phyloP scores from a whole-genome alignment of 148 eudicot species.

The Chenopodium quinoa region DNA sequence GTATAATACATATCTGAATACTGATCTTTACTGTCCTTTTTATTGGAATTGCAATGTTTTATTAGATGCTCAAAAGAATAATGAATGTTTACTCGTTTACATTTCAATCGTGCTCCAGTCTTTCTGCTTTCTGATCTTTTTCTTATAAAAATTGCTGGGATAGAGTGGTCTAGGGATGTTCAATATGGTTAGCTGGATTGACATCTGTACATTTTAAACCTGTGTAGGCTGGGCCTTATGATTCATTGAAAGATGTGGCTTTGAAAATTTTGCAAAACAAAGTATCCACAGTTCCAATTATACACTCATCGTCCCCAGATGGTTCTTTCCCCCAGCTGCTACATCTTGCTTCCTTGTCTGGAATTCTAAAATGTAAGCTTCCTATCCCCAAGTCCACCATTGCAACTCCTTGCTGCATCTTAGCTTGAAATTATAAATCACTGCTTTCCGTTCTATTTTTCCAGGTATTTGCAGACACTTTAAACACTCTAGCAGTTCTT shows the following conservation, averaged over 20 bases:
- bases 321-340: constrained; percentile 77
- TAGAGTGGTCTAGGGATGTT: neutral
- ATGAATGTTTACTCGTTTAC: neutral
- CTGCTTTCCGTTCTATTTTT: constrained; percentile 28
- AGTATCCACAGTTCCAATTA: constrained; percentile 74
- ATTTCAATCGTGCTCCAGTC: neutral
- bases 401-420: neutral
- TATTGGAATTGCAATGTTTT: neutral
- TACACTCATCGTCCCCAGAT: constrained; percentile 63
- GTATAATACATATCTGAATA: neutral
- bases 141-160: neutral
- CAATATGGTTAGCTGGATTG: neutral
- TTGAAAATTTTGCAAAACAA: constrained; percentile 66
- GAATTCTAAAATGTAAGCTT: constrained; percentile 71
- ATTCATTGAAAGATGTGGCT: constrained; percentile 74
- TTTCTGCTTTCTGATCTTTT: neutral
- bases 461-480: constrained; percentile 92
- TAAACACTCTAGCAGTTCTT: constrained; percentile 65
- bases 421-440: constrained; percentile 1
- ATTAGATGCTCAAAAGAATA: neutral
- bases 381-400: neutral
- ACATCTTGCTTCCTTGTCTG: constrained; percentile 81
- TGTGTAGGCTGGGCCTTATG: constrained; percentile 73
- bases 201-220: neutral
- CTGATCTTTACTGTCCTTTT: neutral